A percentile compares a stretch with the other conserved stretches of the same genome.
Evolutionary conservation across 2,329 filamentous ascomycete genomes (phyloP).

Genomic region (Cucurbitaria berberidis): DNA sequence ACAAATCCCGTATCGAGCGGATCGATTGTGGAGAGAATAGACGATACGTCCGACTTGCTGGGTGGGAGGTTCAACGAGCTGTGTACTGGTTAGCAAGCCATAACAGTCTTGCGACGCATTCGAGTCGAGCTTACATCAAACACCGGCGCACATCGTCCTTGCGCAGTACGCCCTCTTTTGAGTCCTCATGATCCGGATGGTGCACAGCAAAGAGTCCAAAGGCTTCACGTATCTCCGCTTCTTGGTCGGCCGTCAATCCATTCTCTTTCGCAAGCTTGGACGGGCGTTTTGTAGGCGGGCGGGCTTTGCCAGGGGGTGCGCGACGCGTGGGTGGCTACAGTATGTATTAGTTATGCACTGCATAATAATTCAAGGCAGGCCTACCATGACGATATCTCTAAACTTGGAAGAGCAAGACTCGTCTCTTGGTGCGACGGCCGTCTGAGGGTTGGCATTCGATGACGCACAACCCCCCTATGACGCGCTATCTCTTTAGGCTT

Average conservation of each 20-base stretch:
- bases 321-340: constrained; percentile 41
- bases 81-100: constrained; percentile 6
- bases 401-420: no score
- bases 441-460: constrained; percentile 14
- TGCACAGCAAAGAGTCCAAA: constrained; percentile 74
- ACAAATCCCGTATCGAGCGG: constrained; percentile 80
- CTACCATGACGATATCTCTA: constrained; percentile 24
- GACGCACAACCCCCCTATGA: constrained; percentile 20
- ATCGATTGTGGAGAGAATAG: constrained; percentile 82
- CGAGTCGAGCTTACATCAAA: constrained; percentile 54
- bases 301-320: constrained; percentile 26
- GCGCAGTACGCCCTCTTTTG: constrained; percentile 62
- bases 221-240: constrained; percentile 88
- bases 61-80: constrained; percentile 82
- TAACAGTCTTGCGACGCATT: background rate
- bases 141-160: constrained; percentile 55
- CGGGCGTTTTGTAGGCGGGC: constrained; percentile 57
- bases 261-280: constrained; percentile 94
- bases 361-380: background rate
- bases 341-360: constrained; percentile 3
- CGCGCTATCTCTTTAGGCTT: constrained; percentile 1
- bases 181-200: constrained; percentile 65
- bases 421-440: background rate
- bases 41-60: constrained; percentile 70
- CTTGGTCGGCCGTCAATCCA: constrained; percentile 81